Evolutionary conservation across 371 early-diverging fungal species (phyloP), one percentile per base, ranked within the genome.

Genomic region (Mortierella sp.): DNA sequence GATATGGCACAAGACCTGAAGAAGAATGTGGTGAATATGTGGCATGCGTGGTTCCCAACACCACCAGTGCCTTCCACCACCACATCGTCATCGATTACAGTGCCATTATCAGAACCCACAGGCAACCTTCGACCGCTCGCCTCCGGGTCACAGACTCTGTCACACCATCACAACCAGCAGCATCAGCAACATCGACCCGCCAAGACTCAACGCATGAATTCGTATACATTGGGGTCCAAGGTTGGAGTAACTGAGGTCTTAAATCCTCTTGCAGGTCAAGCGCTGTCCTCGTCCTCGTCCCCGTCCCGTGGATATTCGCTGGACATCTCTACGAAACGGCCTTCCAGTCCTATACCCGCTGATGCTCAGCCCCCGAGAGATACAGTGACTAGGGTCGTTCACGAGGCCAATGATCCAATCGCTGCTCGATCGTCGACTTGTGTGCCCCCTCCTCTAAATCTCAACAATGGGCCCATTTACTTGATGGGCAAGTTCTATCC

Each of bases 21-120:
- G 52, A 76, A 69, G 53, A 76, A 76, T 26, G 70, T 76, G 0
- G 76, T 76, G 34, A 76, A 76, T 28, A 64, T 76, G 62, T 76
- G 76, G 76, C 24, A 76, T 57, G 61, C 76, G 3, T 76, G 76
- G 76, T 69, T 76, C 32, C 64, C 76, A 1, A 56, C 60, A 0
- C 69, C 64, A 3, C 43, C 68, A 39, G 34, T 52, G 15, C 41
- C 70, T 6, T 32, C 59, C 6, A 19, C 64, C 6, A 26, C 62
- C n/a, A 34, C 53, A 50, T 30, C 63, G 27, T n/a, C 70, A 23
- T 34, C 70, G 51, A 43, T 37, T 28, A 49, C 61, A 43, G 50
- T 37, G 51, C 51, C 54, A 24, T 26, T 41, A 24, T 15, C 42
- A 37, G 37, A 6, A 11, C 26, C 28, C 39, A n/a, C 43, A 43